Evolutionary conservation across 805 yeast genomes (phyloP), one percentile per base, ranked within the genome.

Genomic region (Candida khao-thaluensis): DNA sequence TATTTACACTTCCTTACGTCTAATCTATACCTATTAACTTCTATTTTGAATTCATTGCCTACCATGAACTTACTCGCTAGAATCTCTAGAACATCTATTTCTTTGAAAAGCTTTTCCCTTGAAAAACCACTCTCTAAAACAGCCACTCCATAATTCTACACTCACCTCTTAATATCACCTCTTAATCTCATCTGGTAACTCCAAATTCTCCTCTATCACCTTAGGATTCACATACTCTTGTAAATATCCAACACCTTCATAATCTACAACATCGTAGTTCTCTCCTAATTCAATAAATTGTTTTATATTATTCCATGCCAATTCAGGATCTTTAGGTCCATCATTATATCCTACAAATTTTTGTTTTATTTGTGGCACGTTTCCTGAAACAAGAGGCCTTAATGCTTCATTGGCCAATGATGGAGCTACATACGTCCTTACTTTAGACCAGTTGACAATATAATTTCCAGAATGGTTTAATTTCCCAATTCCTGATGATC

Each of bases 401-500:
- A 91, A 69, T 32, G 56, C 59, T 6, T 64, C 51, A 16, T 46
- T 43, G 50, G 62, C 43, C 58, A 54, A 52, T 1, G 67, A 60
- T 4, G 99, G 99, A 7, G 81, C 88, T 2, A 86, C 95, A 62
- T 82, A 93, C 0, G 98, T 88, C 53, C 96, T 76, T 21, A 91
- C 98, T 56, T 82, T 88, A 31, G 65, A 62, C 87, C 95, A 91
- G 65, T 86, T 76, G 45, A 93, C 76, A 5, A 77, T 69, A 62
- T 88, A 93, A 16, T 77, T 75, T 38, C 95, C 97, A 44, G 71
- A 74, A 24, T 72, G 69, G 38, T 93, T 84, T 56, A 82, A 79
- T 38, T 71, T 72, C 59, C 99, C 99, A 46, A 88, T 79, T 61
- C 97, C 97, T 3, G 95, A 77, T 4, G 99, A 86, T 42, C 97